phyloP scores from a whole-genome alignment of 1,284 basidiomycete species.

The Cutaneotrichosporon sp. region DNA sequence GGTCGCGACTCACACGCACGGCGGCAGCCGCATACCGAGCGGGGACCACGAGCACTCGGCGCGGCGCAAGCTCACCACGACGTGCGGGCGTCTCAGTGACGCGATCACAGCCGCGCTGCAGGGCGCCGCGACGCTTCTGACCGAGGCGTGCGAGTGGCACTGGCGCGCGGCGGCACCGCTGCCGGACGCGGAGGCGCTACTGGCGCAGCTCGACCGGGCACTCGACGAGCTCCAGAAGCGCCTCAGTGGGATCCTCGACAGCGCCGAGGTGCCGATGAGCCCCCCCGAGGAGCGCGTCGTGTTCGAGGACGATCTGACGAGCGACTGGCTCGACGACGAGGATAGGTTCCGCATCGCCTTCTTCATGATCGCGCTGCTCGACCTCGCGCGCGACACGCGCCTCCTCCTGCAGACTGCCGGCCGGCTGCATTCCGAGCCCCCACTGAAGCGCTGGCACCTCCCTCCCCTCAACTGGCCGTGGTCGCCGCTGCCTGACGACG shows the following conservation, averaged over 20 bases:
- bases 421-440: constrained; percentile 7
- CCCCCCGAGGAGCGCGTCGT: constrained; percentile 5
- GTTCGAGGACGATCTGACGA: constrained; percentile 23
- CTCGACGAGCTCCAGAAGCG: constrained; percentile 18
- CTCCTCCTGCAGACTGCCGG: constrained; percentile 23
- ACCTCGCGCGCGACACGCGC: constrained; percentile 41
- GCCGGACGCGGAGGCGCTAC: not conserved
- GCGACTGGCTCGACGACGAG: constrained; percentile 34
- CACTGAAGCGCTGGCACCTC: constrained; percentile 21
- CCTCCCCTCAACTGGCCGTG: constrained; percentile 24
- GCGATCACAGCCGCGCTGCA: constrained; percentile 17
- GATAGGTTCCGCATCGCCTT: constrained; percentile 49
- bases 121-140: constrained; percentile 5
- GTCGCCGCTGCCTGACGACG: constrained; percentile 14
- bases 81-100: constrained; percentile 15
- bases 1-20: constrained; percentile 14
- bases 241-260: constrained; percentile 25
- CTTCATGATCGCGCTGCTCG: constrained; percentile 48
- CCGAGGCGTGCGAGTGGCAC: constrained; percentile 21
- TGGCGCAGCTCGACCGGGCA: constrained; percentile 2
- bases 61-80: constrained; percentile 1
- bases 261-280: not conserved
- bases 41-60: constrained; percentile 1
- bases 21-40: not conserved
- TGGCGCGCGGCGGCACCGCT: not conserved